These are phyloP conservation scores for Coffea eugenioides DNA, from an alignment of 257 asterid species.

Conservation along the genomic window DNA sequence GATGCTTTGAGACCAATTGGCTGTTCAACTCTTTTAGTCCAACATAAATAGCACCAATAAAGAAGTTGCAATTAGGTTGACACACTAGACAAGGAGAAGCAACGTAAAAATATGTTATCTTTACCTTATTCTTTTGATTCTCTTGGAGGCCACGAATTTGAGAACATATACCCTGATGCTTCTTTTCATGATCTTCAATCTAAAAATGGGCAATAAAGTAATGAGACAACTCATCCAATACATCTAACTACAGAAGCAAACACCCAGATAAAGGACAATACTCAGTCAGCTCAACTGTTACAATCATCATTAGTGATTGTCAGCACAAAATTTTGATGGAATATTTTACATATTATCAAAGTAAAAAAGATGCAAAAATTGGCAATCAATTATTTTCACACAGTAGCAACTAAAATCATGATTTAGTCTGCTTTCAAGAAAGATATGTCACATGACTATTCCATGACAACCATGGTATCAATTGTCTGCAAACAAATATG, in stretches of 20 bases:
- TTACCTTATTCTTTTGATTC: slow-evolving; percentile 69
- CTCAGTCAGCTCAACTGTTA: neutral
- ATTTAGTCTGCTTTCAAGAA: neutral
- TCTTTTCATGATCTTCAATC: slow-evolving; percentile 58
- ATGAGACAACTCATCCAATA: neutral
- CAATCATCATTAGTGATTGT: neutral
- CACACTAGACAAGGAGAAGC: neutral
- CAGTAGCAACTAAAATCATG: neutral
- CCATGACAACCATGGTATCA: neutral
- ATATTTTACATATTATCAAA: neutral
- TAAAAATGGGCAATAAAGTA: slow-evolving; percentile 29
- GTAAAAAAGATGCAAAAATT: neutral
- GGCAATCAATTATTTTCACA: neutral
- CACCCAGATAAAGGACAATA: neutral
- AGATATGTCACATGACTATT: neutral
- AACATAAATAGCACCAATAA: neutral
- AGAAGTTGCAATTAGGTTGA: neutral
- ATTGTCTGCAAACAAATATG: neutral
- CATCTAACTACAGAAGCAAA: neutral
- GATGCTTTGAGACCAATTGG: neutral
- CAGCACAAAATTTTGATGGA: neutral
- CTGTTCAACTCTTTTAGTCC: neutral
- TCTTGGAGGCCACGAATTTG: slow-evolving; percentile 59
- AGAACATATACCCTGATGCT: slow-evolving; percentile 35
- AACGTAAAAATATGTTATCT: neutral